These are phyloP conservation scores for Nemania diffusa DNA, from an alignment of 2,329 filamentous ascomycete species.

Conservation along the genomic window DNA sequence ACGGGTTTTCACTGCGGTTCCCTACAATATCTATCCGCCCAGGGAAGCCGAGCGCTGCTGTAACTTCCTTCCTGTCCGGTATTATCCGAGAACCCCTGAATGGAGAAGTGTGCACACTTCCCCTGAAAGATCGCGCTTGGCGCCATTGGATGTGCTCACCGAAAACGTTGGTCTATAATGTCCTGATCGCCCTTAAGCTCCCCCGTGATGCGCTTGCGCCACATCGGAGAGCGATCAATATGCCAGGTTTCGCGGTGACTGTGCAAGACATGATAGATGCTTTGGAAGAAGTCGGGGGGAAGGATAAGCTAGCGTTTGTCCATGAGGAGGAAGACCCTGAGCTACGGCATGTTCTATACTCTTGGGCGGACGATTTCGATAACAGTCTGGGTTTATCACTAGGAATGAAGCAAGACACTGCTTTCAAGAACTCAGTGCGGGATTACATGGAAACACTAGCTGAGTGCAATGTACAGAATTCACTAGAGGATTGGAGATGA, in stretches of 20 bases:
- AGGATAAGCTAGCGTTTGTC: conserved; percentile 10
- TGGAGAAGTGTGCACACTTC: conserved; percentile 13
- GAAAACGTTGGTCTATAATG: conserved; percentile 10
- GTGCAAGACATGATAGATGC: conserved; percentile 18
- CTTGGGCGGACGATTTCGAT: conserved; percentile 19
- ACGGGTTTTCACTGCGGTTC: conserved; percentile 17
- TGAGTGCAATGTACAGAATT: background rate
- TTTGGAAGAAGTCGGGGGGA: conserved; percentile 5
- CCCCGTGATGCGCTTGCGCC: conserved; percentile 10
- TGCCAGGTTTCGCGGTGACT: conserved; percentile 18
- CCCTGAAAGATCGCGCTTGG: conserved; percentile 14
- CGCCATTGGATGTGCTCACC: conserved; percentile 21
- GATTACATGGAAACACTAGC: conserved; percentile 16
- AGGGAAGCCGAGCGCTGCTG: conserved; percentile 14
- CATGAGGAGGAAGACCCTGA: conserved; percentile 9
- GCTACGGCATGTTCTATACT: conserved; percentile 9
- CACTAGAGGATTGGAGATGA: background rate
- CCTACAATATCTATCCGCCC: conserved; percentile 15
- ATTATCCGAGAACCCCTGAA: conserved; percentile 19
- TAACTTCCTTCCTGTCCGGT: conserved; percentile 16
- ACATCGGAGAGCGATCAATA: conserved; percentile 18
- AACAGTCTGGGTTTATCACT: conserved; percentile 7
- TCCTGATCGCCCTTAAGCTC: conserved; percentile 13
- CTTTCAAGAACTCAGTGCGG: conserved; percentile 15
- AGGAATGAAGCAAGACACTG: conserved; percentile 20